These are phyloP conservation scores for Musa beccarii DNA, from an alignment of 176 grass and related monocot genomes.

Conservation along the genomic window DNA sequence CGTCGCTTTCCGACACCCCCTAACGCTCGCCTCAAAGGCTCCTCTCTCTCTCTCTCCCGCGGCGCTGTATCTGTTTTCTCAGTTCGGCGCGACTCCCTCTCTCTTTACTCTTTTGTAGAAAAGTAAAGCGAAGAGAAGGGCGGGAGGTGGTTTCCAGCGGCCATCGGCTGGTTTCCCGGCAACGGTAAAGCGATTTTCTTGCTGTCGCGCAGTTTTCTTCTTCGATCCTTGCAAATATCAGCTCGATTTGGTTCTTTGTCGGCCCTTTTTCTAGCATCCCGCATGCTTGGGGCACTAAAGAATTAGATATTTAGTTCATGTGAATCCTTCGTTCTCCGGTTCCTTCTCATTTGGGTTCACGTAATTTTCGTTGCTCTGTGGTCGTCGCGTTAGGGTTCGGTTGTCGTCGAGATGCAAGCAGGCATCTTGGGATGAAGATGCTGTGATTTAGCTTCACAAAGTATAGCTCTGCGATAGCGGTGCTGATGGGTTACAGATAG, in stretches of 20 bases:
- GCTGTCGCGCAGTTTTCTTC: not conserved
- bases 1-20: not conserved
- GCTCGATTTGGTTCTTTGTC: not conserved
- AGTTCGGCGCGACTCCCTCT: not conserved
- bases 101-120: not conserved
- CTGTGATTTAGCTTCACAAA: too few species aligned
- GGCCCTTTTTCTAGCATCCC: not conserved
- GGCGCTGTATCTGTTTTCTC: too few species aligned
- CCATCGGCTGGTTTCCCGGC: not conserved
- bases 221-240: not conserved
- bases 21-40: not conserved
- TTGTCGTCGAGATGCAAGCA: not conserved
- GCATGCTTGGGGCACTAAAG: too few species aligned
- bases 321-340: not conserved
- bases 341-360: not conserved
- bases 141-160: not conserved
- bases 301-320: not conserved
- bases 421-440: too few species aligned
- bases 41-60: not conserved
- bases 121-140: not conserved
- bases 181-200: not conserved
- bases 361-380: not conserved
- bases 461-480: too few species aligned
- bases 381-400: not conserved
- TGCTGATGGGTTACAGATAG: too few species aligned